These are phyloP conservation scores for Rubus idaeus DNA, from an alignment of 306 rosid species.

Conservation along the genomic window DNA sequence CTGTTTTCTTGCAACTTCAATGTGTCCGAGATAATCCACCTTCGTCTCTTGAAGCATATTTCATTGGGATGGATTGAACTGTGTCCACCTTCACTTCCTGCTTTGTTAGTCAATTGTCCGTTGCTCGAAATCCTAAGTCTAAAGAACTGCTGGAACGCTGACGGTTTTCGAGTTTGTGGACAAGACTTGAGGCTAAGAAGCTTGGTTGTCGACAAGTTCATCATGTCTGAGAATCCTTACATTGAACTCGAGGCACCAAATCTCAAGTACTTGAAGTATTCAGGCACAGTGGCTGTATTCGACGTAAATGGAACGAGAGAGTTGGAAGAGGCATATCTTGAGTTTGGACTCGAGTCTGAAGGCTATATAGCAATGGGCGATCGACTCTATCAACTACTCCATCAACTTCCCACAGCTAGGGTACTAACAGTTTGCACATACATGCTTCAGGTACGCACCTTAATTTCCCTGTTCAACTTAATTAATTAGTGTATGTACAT, in stretches of 20 bases:
- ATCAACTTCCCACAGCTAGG: conserved; percentile 14
- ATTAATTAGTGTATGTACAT: background rate
- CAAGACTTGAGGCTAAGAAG: conserved; percentile 18
- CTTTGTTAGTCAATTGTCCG: conserved; percentile 17
- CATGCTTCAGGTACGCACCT: conserved; percentile 29
- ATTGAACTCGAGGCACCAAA: conserved; percentile 23
- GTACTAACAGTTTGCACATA: conserved; percentile 31
- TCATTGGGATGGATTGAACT: conserved; percentile 32
- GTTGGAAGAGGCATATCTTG: conserved; percentile 31
- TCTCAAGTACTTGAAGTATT: conserved; percentile 26
- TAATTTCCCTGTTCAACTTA: no score
- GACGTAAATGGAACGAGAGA: background rate
- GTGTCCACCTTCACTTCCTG: background rate
- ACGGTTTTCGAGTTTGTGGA: conserved; percentile 11
- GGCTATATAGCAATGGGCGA: background rate
- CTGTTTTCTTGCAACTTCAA: conserved; percentile 29
- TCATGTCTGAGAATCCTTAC: background rate
- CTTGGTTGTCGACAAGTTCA: conserved; percentile 29
- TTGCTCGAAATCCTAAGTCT: conserved; percentile 34
- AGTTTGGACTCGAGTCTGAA: conserved; percentile 15
- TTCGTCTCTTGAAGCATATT: conserved; percentile 10
- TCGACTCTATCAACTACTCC: conserved; percentile 17
- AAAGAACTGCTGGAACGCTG: conserved; percentile 24
- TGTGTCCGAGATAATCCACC: background rate
- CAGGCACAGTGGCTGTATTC: background rate